A percentile compares a stretch with the other conserved stretches of the same genome.
These are phyloP conservation scores for Ceratocystis harringtonii DNA, from an alignment of 2,329 filamentous ascomycete species.

Conservation along the genomic window DNA sequence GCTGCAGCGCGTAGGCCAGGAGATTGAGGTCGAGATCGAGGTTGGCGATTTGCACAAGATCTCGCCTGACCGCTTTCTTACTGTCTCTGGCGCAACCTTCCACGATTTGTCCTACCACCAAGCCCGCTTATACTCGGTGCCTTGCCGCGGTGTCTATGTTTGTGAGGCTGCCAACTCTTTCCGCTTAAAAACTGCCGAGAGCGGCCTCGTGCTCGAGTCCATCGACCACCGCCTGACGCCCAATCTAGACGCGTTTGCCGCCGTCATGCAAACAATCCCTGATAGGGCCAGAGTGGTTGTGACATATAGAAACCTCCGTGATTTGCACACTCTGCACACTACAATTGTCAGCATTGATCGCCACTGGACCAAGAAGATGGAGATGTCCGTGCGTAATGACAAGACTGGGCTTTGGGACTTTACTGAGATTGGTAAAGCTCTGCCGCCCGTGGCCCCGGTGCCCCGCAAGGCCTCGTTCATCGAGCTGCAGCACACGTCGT, in stretches of 20 bases:
- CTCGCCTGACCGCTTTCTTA: constrained; percentile 89
- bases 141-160: constrained; percentile 82
- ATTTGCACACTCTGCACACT: constrained; percentile 87
- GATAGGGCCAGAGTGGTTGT: constrained; percentile 74
- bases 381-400: constrained; percentile 81
- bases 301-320: constrained; percentile 87
- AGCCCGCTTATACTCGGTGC: constrained; percentile 85
- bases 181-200: constrained; percentile 78
- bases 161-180: constrained; percentile 93
- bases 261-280: constrained; percentile 79
- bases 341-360: constrained; percentile 84
- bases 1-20: constrained; percentile 76
- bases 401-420: constrained; percentile 89
- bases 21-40: constrained; percentile 67
- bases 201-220: constrained; percentile 85
- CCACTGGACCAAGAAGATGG: constrained; percentile 94
- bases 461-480: constrained; percentile 79
- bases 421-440: constrained; percentile 62
- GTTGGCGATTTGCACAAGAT: constrained; percentile 88
- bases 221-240: constrained; percentile 85
- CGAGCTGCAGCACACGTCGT: constrained; percentile 71
- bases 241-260: constrained; percentile 73
- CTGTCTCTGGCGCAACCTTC: constrained; percentile 85
- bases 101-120: constrained; percentile 96
- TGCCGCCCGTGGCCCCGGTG: constrained; percentile 58